These are phyloP conservation scores for Ogataea siamensis DNA, from an alignment of 805 yeast species.

Conservation along the genomic window DNA sequence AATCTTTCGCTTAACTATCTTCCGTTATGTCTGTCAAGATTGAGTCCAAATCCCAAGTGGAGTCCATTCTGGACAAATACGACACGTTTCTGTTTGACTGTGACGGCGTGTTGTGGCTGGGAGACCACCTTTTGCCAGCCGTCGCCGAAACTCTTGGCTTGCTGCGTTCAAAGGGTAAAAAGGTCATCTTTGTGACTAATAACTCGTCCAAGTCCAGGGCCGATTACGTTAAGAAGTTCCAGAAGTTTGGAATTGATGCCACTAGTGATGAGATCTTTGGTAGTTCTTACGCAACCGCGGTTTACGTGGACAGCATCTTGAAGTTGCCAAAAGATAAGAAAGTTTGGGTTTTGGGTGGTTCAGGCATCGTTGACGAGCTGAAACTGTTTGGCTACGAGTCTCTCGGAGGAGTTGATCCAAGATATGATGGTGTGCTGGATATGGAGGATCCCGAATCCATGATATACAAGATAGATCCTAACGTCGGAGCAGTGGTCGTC, in stretches of 20 bases:
- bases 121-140: slow-evolving; percentile 73
- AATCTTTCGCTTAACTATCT: slow-evolving; percentile 8
- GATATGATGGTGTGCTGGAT: slow-evolving; percentile 51
- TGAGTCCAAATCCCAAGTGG: slow-evolving; percentile 44
- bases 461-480: slow-evolving; percentile 59
- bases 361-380: slow-evolving; percentile 81
- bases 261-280: slow-evolving; percentile 77
- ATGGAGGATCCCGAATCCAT: slow-evolving; percentile 56
- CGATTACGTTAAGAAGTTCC: slow-evolving; percentile 74
- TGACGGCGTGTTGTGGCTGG: slow-evolving; percentile 97
- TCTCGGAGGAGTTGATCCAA: slow-evolving; percentile 81
- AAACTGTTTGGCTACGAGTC: slow-evolving; percentile 68
- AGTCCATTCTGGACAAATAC: slow-evolving; percentile 56
- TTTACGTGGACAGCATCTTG: slow-evolving; percentile 74
- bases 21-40: slow-evolving; percentile 48
- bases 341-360: slow-evolving; percentile 87
- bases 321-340: slow-evolving; percentile 73
- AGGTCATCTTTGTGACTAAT: slow-evolving; percentile 87
- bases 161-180: slow-evolving; percentile 55
- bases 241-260: slow-evolving; percentile 50
- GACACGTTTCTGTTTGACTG: slow-evolving; percentile 94
- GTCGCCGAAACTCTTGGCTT: slow-evolving; percentile 72
- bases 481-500: slow-evolving; percentile 85
- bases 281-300: slow-evolving; percentile 87
- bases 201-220: slow-evolving; percentile 88